A percentile compares a stretch with the other conserved stretches of the same genome.
Conservation (phyloP, 129 eudicot species). For the Pulicaria dysenterica region DNA sequence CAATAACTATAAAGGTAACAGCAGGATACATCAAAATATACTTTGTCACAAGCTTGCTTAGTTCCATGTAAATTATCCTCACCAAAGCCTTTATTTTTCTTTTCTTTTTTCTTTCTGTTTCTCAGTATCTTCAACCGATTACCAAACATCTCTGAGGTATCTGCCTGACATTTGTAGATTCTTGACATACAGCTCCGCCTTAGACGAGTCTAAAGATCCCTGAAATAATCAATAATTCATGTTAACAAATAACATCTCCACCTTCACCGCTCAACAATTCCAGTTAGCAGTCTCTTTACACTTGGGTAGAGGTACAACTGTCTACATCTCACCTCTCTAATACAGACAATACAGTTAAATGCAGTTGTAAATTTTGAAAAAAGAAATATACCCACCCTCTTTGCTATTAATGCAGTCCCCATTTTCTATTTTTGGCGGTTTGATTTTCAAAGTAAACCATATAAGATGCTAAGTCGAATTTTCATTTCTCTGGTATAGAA, state of each 20-base stretch:
- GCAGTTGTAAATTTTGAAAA: not conserved
- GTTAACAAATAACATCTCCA: too few species aligned
- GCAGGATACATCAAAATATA: conserved; percentile 21
- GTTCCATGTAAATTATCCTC: not conserved
- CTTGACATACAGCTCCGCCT: conserved; percentile 79
- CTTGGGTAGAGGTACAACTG: too few species aligned
- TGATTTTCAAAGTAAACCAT: not conserved
- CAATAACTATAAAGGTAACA: conserved; percentile 10
- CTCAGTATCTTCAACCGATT: conserved; percentile 9
- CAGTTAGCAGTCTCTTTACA: too few species aligned
- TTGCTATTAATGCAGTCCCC: not conserved
- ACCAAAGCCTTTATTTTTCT: not conserved
- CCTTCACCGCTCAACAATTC: too few species aligned
- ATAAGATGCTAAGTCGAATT: not conserved
- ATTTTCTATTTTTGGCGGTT: not conserved
- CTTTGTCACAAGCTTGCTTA: conserved; percentile 2
- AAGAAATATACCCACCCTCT: not conserved
- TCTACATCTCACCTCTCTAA: not conserved
- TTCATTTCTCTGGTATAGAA: not conserved
- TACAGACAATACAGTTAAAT: not conserved
- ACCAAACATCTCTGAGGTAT: conserved; percentile 89
- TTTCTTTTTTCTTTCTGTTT: not conserved
- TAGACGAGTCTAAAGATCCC: conserved; percentile 76
- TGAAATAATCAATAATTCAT: conserved; percentile 33
- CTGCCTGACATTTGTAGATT: conserved; percentile 85